A percentile compares a stretch with the other conserved stretches of the same genome.
phyloP scores from a whole-genome alignment of 345 rosid species.

The Gossypium arboreum region DNA sequence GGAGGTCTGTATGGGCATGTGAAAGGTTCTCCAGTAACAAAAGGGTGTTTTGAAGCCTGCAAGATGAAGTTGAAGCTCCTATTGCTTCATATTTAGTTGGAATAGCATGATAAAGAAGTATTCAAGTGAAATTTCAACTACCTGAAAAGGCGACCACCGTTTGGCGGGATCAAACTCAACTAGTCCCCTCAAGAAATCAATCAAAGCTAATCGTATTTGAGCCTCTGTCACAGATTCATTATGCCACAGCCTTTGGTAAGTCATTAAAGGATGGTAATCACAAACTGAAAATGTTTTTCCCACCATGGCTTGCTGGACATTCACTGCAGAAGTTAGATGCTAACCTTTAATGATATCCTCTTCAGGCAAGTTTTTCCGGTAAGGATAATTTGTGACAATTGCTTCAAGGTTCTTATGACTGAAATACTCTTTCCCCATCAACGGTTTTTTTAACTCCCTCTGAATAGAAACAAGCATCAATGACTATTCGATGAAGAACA shows the following conservation, averaged over 20 bases:
- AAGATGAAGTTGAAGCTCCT: conserved; percentile 17
- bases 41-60: conserved; percentile 99
- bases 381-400: conserved; percentile 83
- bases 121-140: conserved; percentile 27
- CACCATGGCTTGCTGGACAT: conserved; percentile 7
- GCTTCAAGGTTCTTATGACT: conserved; percentile 85
- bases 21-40: conserved; percentile 97
- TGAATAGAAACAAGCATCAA: conserved; percentile 32
- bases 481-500: conserved; percentile 15
- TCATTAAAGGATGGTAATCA: conserved; percentile 17
- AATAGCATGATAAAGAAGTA: conserved; percentile 13
- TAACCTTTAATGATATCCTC: conserved; percentile 84
- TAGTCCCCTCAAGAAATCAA: conserved; percentile 97
- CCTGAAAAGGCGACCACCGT: conserved; percentile 99
- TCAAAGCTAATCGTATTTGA: conserved; percentile 78
- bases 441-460: conserved; percentile 87
- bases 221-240: conserved; percentile 51
- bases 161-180: conserved; percentile 97
- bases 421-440: conserved; percentile 94
- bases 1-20: conserved; percentile 85
- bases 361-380: conserved; percentile 65
- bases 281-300: not conserved
- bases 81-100: not conserved
- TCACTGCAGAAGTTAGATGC: conserved; percentile 20
- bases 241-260: conserved; percentile 17